Evolutionary conservation across 208 protist genomes (phyloP).

Genomic region (Acanthamoeba lenticulata): DNA sequence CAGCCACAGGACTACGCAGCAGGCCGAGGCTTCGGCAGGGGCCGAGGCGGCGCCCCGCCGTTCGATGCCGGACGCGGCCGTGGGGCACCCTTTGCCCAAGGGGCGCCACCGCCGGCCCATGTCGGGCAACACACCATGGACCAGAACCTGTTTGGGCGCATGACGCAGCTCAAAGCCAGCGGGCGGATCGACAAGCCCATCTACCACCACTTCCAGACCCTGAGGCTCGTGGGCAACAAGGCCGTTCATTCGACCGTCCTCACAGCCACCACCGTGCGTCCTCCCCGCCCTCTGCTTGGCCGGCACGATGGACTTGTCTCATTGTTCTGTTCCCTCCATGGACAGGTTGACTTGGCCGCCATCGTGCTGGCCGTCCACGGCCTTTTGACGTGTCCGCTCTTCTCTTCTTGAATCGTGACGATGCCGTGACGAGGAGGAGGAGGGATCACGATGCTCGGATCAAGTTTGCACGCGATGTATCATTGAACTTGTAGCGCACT

Average conservation of each 20-base stretch:
- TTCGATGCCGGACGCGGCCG: not conserved
- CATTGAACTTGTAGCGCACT: no score
- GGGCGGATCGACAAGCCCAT: not conserved
- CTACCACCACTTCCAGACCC: slow-evolving; percentile 50
- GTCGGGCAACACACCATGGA: not conserved
- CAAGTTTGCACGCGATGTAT: no score
- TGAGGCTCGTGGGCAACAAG: slow-evolving; percentile 42
- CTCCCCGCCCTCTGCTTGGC: not conserved
- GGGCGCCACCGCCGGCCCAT: not conserved
- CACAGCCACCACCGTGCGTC: not conserved
- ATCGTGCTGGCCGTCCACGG: slow-evolving; percentile 1
- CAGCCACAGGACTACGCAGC: not conserved
- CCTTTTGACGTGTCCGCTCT: not conserved
- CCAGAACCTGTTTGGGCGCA: not conserved
- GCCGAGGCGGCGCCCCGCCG: not conserved
- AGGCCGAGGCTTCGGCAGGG: not conserved
- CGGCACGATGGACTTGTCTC: not conserved
- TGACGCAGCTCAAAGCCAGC: slow-evolving; percentile 10
- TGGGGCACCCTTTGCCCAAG: not conserved
- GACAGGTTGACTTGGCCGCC: slow-evolving; percentile 30
- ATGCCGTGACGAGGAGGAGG: no score
- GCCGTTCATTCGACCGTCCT: slow-evolving; percentile 38
- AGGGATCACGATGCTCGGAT: no score
- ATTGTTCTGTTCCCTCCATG: not conserved
- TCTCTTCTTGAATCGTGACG: not conserved